Evolutionary conservation across 2,329 filamentous ascomycete genomes (phyloP).

Genomic region (Botrytis deweyae): DNA sequence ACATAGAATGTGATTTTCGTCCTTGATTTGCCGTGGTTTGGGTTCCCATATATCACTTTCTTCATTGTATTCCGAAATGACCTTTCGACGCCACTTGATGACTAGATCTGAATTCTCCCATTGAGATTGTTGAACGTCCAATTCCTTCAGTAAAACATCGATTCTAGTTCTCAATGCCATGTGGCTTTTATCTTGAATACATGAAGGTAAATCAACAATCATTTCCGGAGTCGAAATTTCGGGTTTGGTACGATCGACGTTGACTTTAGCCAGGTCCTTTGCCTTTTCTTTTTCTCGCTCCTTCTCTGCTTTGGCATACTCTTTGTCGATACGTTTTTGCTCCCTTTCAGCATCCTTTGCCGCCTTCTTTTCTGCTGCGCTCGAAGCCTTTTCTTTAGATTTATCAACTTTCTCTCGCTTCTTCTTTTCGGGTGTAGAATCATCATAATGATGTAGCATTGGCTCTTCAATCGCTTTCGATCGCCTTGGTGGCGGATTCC

Average conservation of each 20-base stretch:
- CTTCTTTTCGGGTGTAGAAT: not conserved
- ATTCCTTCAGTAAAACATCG: conserved; percentile 50
- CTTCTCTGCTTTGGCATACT: conserved; percentile 60
- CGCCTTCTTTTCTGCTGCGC: conserved; percentile 27
- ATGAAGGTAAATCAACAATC: conserved; percentile 67
- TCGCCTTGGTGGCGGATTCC: not conserved
- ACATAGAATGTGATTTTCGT: conserved; percentile 54
- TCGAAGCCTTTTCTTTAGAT: conserved; percentile 27
- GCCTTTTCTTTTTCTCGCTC: conserved; percentile 61
- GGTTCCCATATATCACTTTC: conserved; percentile 51
- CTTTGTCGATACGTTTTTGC: conserved; percentile 52
- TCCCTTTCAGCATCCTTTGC: conserved; percentile 32
- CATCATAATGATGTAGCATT: not conserved
- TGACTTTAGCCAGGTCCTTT: conserved; percentile 68
- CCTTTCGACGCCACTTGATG: conserved; percentile 55
- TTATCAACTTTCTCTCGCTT: not conserved
- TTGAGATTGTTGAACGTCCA: conserved; percentile 49
- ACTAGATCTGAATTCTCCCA: conserved; percentile 50
- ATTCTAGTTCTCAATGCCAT: conserved; percentile 46
- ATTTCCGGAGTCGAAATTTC: conserved; percentile 73
- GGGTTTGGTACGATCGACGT: conserved; percentile 71
- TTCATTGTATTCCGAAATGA: conserved; percentile 49
- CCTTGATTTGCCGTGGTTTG: conserved; percentile 42
- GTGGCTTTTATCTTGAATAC: conserved; percentile 45
- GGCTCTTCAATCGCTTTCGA: not conserved